phyloP scores from a whole-genome alignment of 192 early-diverging fungal genomes.

The Linnemannia elongata region DNA sequence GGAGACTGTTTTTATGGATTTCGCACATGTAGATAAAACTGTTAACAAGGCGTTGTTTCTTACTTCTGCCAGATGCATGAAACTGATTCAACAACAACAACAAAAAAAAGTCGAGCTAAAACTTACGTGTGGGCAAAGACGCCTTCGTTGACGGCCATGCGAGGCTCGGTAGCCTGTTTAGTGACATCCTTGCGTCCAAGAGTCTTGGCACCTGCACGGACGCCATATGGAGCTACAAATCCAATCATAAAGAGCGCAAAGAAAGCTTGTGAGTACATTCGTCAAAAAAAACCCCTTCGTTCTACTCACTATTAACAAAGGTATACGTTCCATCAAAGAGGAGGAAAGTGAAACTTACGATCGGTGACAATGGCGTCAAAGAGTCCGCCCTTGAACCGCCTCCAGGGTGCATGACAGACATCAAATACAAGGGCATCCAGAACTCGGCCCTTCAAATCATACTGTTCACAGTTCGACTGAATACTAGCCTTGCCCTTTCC shows the following conservation, averaged over 20 bases:
- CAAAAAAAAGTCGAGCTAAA: neutral
- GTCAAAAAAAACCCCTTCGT: neutral
- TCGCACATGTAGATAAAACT: neutral
- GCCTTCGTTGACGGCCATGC: constrained; percentile 61
- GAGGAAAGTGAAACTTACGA: constrained; percentile 47
- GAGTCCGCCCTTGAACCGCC: constrained; percentile 60
- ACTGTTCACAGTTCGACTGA: constrained; percentile 88
- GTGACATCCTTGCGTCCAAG: constrained; percentile 75
- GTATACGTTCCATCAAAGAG: neutral
- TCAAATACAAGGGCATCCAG: constrained; percentile 90
- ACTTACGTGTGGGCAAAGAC: constrained; percentile 61
- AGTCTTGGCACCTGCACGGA: constrained; percentile 95
- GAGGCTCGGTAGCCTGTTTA: constrained; percentile 56
- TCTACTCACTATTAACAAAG: neutral
- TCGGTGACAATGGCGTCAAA: constrained; percentile 97
- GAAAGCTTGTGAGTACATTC: neutral
- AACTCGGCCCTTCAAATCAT: constrained; percentile 77
- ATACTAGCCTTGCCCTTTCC: constrained; percentile 79
- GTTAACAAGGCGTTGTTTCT: neutral
- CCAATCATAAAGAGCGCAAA: neutral
- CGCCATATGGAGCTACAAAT: constrained; percentile 89
- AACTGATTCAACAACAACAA: too few relatives aligned
- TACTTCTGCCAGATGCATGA: neutral
- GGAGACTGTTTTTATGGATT: constrained; percentile 41
- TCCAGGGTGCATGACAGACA: constrained; percentile 89